phyloP scores from a whole-genome alignment of 2,329 filamentous ascomycete species.

The Aureobasidium lini region DNA sequence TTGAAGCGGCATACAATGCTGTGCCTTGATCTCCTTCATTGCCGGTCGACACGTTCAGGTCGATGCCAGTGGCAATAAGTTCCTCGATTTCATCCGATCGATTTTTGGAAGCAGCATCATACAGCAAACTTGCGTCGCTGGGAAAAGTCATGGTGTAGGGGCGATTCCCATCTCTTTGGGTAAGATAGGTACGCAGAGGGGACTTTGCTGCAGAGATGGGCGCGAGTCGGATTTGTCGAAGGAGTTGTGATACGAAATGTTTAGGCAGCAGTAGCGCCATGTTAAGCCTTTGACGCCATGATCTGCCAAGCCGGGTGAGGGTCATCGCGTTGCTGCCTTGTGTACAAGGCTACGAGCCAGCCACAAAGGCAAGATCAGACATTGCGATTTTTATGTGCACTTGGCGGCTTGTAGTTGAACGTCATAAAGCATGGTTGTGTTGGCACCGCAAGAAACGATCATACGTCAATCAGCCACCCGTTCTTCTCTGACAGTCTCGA shows the following conservation, averaged over 20 bases:
- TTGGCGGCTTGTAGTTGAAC: no score
- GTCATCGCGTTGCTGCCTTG: no score
- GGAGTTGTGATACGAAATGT: background rate
- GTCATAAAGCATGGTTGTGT: no score
- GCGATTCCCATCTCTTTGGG: background rate
- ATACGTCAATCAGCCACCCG: background rate
- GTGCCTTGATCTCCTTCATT: background rate
- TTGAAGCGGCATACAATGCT: background rate
- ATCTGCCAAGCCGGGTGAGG: no score
- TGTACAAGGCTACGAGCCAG: no score
- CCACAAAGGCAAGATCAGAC: no score
- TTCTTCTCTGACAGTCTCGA: background rate
- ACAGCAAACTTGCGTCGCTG: background rate
- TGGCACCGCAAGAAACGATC: background rate
- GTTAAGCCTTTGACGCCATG: no score
- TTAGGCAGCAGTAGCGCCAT: background rate
- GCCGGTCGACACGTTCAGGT: background rate
- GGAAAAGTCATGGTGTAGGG: background rate
- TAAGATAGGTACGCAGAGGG: background rate
- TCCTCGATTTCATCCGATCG: background rate
- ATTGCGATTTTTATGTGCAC: no score
- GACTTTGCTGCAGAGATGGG: no score
- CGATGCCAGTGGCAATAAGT: background rate
- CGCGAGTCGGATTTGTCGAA: background rate
- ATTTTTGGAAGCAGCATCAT: background rate